Percentiles rank a stretch among this genome's conserved stretches.
These are phyloP conservation scores for Physaria fendleri DNA, from an alignment of 345 rosid species.

Conservation along the genomic window DNA sequence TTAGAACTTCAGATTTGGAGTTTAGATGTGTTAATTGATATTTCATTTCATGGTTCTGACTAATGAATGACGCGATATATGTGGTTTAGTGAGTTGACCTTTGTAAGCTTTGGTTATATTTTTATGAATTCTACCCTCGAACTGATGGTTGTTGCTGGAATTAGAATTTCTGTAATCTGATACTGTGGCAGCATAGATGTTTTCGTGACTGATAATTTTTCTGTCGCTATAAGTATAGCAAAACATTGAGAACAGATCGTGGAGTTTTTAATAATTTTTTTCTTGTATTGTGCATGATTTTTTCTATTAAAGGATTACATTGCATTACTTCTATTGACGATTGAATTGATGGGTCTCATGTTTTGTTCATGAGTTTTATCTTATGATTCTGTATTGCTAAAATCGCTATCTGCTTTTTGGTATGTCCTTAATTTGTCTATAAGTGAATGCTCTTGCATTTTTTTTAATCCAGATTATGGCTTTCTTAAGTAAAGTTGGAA, in stretches of 20 bases:
- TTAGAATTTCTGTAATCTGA: background rate
- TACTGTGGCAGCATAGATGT: background rate
- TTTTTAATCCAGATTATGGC: constrained; percentile 49
- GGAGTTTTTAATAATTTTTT: background rate
- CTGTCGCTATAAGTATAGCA: background rate
- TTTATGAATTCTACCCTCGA: background rate
- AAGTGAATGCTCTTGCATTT: constrained; percentile 1
- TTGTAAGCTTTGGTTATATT: background rate
- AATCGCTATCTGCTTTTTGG: background rate
- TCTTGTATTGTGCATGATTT: constrained; percentile 5
- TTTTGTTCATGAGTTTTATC: background rate
- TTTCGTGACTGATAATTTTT: background rate
- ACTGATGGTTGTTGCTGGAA: background rate
- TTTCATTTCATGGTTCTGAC: background rate
- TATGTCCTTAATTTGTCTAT: background rate
- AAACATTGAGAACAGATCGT: background rate
- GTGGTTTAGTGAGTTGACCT: constrained; percentile 22
- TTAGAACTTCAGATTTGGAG: background rate
- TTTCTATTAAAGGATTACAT: background rate
- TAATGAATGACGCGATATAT: background rate
- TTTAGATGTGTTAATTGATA: background rate
- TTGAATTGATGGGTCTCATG: background rate
- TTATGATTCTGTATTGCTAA: background rate
- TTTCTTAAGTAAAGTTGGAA: constrained; percentile 73
- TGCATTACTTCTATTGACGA: background rate